These are phyloP conservation scores for Dipteronia sinensis DNA, from an alignment of 345 rosid species.

Conservation along the genomic window DNA sequence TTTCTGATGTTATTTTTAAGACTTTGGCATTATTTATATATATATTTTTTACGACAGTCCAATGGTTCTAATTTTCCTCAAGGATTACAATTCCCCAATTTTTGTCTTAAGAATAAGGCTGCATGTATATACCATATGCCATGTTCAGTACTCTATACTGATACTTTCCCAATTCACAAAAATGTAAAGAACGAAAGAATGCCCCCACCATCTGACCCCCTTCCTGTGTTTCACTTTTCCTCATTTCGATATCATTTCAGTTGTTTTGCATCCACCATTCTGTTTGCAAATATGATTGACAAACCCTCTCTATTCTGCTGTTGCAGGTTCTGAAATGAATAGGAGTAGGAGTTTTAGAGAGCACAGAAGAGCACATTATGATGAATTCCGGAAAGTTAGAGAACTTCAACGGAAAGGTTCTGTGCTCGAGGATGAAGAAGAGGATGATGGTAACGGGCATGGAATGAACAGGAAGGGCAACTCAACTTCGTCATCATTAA, in stretches of 20 bases:
- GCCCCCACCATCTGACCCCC: neutral
- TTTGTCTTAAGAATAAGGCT: neutral
- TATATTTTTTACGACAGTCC: neutral
- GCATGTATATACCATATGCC: neutral
- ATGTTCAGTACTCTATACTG: neutral
- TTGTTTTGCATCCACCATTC: neutral
- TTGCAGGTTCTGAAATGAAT: conserved; percentile 46
- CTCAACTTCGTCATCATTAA: conserved; percentile 44
- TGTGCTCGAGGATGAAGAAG: conserved; percentile 62
- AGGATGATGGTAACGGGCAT: conserved; percentile 23
- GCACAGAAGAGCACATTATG: conserved; percentile 82
- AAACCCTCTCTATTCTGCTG: neutral
- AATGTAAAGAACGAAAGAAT: neutral
- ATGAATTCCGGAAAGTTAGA: conserved; percentile 81
- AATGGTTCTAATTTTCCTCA: neutral
- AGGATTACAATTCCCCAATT: neutral
- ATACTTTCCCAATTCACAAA: neutral
- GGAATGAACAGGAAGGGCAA: conserved; percentile 30
- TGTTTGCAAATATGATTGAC: conserved; percentile 6
- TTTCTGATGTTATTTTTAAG: neutral
- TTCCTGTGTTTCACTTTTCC: too few relatives aligned
- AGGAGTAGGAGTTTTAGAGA: conserved; percentile 62
- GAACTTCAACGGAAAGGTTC: conserved; percentile 76
- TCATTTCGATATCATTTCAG: neutral
- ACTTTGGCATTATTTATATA: too few relatives aligned